Base-by-base conservation (phyloP, 2,329 filamentous ascomycete genomes). In the Hawksworthiomyces lignivorus region DNA sequence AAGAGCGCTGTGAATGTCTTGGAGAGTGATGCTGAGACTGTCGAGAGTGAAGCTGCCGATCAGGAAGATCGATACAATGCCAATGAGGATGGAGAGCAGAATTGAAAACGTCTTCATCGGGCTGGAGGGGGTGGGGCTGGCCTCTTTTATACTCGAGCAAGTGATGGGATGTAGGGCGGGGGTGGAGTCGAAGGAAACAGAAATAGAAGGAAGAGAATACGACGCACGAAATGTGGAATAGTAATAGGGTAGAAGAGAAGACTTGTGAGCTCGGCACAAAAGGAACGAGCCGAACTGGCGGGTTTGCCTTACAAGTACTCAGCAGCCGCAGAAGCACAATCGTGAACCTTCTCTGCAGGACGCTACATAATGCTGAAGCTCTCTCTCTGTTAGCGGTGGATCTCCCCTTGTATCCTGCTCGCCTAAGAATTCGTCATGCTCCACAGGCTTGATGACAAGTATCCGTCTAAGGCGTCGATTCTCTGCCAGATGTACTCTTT, bases 61-160 rank as follows among this genome's bases (percentile, higher is more conserved):
- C 11, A 46, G 11, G 7, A 49, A 21, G 18, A 63, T 49, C 6
- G 65, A 67, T 39, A 58, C 45, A 47, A 65, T 48, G 44, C 60
- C 64, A 46, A 66, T 52, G 42, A 65, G 44, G 48, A 64, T 53
- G 43, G 64, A 62, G 39, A 65, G 53, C 36, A 54, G 49, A 46
- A 64, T 50, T 48, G 61, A 59, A 43, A 65, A 40, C 48, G 55
- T 48, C 58, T 57, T 64, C 65, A 68, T 68, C 39, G 41, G 36
- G 35, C 29, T 36, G 30, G 34, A 32, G 36, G 30, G 11, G 21
- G 15, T 34, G 14, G 27, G 17, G 11, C 5, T 12, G 10, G 19
- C 28, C 12, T 28, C 39, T 45, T 49, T 46, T 48, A 47, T 47
- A 46, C 28, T 36, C 17, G 29, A 14, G 36, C 15, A n/a, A n/a